Base-by-base conservation (phyloP, 2,329 filamentous ascomycete genomes). In the Colletotrichum sp. region DNA sequence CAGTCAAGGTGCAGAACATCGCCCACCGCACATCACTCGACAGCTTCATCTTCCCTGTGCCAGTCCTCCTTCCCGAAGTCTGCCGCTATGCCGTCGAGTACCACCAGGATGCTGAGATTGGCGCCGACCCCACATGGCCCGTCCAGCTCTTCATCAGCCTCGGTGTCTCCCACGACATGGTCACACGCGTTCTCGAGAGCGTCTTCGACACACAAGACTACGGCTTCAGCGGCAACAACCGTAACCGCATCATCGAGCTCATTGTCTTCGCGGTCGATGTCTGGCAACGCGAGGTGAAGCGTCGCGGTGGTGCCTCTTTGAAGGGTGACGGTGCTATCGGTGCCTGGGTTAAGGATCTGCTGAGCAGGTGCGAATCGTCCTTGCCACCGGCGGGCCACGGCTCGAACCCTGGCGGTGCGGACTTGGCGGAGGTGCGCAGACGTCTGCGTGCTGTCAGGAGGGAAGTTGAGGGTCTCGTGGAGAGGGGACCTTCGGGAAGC, bases 31-130 rank as follows among this genome's bases (percentile, higher is more conserved):
- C 92, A 18, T 90, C 90, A 12, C 88, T 92, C 27, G 92, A 93
- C 81, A 92, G 92, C 80, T 90, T 92, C 77, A 91, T 93, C 71
- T 94, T 94, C 84, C 92, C 91, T 0, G 89, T 93, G 9, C 85
- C 89, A 71, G 87, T 88, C 3, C 86, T 94, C 1, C 87, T 94
- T 13, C 91, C 91, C 1, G 88, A 93, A 76, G 84, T 94, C 9
- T 93, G 93, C 82, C 87, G 87, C 27, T 94, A 94, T 79, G 89
- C 91, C 1, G 83, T 91, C 43, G 89, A 90, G 73, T 86, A 90
- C 75, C 87, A 89, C 69, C 91, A 92, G 79, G 91, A 93, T 78
- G 87, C 87, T 3, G 89, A 89, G 9, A 90, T 91, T 61, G 88
- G 88, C 1, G 91, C 91, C 5, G 87, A 92, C 77, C 85, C 90